Evolutionary conservation across 2,329 filamentous ascomycete genomes (phyloP).

Genomic region (Colletotrichum lupini): DNA sequence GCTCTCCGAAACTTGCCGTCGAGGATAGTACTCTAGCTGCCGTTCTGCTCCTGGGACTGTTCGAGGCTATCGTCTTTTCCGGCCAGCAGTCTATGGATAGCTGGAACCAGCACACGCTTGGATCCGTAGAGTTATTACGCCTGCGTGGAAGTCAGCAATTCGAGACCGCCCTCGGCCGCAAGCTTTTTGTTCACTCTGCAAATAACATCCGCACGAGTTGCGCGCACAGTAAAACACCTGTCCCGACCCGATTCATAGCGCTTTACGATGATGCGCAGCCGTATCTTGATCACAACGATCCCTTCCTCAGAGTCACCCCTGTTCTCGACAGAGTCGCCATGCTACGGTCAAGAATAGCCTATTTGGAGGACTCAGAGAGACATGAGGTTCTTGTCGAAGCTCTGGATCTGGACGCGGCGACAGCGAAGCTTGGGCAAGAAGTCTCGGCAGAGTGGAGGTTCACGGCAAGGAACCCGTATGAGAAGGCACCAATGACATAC

Average conservation of each 20-base stretch:
- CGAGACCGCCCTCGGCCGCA: constrained; percentile 35
- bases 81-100: constrained; percentile 39
- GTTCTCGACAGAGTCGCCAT: constrained; percentile 37
- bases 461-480: not conserved
- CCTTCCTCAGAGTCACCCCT: constrained; percentile 29
- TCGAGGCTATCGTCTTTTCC: constrained; percentile 42
- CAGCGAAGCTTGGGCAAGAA: constrained; percentile 9
- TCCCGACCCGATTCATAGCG: constrained; percentile 38
- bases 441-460: constrained; percentile 27
- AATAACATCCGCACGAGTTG: constrained; percentile 43
- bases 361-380: not conserved
- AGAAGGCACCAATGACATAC: constrained; percentile 36
- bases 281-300: constrained; percentile 34
- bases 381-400: constrained; percentile 37
- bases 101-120: constrained; percentile 42
- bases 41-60: constrained; percentile 42
- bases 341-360: constrained; percentile 33
- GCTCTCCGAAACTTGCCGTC: constrained; percentile 36
- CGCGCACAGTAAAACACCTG: constrained; percentile 38
- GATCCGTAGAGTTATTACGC: constrained; percentile 41
- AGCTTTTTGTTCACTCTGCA: constrained; percentile 40
- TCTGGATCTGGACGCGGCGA: constrained; percentile 35
- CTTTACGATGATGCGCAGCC: constrained; percentile 30
- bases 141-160: constrained; percentile 40
- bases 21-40: constrained; percentile 41